A percentile compares a stretch with the other conserved stretches of the same genome.
phyloP scores from a whole-genome alignment of 306 rosid species.

The Inga laurina region DNA sequence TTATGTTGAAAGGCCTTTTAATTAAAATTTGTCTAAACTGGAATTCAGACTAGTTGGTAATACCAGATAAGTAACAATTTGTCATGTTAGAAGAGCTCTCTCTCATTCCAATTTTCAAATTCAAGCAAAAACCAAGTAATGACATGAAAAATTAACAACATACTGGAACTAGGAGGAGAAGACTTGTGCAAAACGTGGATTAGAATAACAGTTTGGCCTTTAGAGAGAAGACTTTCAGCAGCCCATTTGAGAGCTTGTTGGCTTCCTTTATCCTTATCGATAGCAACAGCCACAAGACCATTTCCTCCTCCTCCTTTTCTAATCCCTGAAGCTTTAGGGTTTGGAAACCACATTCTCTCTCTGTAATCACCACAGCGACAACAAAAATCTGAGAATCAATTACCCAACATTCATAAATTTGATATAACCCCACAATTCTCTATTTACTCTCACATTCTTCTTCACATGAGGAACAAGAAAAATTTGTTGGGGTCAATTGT shows the following conservation, averaged over 20 bases:
- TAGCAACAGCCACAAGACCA: constrained; percentile 77
- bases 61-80: too few relatives aligned
- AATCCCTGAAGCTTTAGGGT: constrained; percentile 27
- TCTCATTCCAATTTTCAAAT: background rate
- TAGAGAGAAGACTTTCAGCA: constrained; percentile 63
- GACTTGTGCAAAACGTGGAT: constrained; percentile 64
- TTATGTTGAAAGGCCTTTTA: too few relatives aligned
- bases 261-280: constrained; percentile 87
- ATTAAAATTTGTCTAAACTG: too few relatives aligned
- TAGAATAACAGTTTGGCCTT: constrained; percentile 70
- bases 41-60: too few relatives aligned
- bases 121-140: background rate
- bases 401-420: background rate
- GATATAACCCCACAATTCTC: background rate
- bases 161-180: constrained; percentile 38
- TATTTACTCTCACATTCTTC: background rate
- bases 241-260: constrained; percentile 86
- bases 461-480: background rate
- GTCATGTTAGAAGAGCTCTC: too few relatives aligned
- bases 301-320: constrained; percentile 57
- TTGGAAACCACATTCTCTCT: constrained; percentile 59
- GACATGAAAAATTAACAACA: constrained; percentile 8
- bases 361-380: background rate
- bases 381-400: background rate
- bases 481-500: background rate